These are phyloP conservation scores for Talaromyces trachyspermus DNA, from an alignment of 495 filamentous ascomycete genomes.

Conservation along the genomic window DNA sequence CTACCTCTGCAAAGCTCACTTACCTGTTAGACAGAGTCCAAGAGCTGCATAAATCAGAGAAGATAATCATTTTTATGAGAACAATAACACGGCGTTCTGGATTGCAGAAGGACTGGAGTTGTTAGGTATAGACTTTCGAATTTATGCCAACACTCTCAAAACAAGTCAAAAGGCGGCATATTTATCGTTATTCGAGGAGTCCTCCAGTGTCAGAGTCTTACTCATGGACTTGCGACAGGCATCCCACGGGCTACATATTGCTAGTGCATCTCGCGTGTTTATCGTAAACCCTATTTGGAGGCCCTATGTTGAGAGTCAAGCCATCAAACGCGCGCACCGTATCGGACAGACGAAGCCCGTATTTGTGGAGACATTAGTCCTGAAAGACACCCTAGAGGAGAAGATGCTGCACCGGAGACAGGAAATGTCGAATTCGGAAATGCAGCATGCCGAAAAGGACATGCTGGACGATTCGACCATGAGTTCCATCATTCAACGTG, in stretches of 20 bases:
- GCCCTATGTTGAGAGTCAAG: conserved; percentile 81
- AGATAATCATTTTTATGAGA: conserved; percentile 94
- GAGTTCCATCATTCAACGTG: conserved; percentile 69
- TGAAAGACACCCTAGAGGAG: conserved; percentile 80
- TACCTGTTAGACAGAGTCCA: conserved; percentile 71
- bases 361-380: conserved; percentile 76
- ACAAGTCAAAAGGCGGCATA: conserved; percentile 58
- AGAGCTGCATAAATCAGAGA: conserved; percentile 60
- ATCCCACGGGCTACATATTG: conserved; percentile 79
- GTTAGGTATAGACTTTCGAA: conserved; percentile 66
- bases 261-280: conserved; percentile 76
- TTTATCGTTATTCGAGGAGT: conserved; percentile 68
- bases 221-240: conserved; percentile 87
- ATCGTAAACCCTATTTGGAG: conserved; percentile 87
- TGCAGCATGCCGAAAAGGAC: conserved; percentile 52
- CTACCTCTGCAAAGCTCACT: conserved; percentile 78
- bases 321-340: conserved; percentile 82
- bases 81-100: conserved; percentile 74
- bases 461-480: conserved; percentile 73
- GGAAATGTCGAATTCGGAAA: conserved; percentile 73
- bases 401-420: conserved; percentile 66
- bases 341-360: conserved; percentile 80
- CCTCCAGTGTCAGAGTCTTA: conserved; percentile 57
- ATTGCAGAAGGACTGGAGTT: conserved; percentile 77
- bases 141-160: conserved; percentile 69